Base-by-base conservation (phyloP, 2,329 filamentous ascomycete species). In the Colletotrichum sp. region DNA sequence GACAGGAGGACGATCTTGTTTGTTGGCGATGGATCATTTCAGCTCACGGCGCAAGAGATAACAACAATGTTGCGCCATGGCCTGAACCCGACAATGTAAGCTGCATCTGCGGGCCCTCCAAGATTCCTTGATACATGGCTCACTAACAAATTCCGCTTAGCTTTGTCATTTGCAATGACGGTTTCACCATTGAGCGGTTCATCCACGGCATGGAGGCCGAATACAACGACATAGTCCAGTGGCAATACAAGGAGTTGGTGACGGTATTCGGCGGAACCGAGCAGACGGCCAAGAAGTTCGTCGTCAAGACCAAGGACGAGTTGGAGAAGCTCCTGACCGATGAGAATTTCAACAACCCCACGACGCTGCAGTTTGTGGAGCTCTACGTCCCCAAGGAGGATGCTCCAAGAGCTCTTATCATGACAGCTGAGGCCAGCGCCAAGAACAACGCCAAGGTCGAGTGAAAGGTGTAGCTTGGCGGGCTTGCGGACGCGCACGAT, bases 1-100 rank as follows among this genome's bases (percentile, higher is more conserved):
- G 87, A 91, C 67, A 86, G 92, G 30, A 89, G 96, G 75, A 95
- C 94, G 0, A 93, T 98, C 61, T 88, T 98, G 48, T 96, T 98
- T 81, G 95, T 96, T n/a, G 96, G 96, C 28, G 96, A 98, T 80
- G 96, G 96, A 32, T 95, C 93, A 73, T 93, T 98, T 84, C 95
- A 98, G 83, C 88, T 98, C 74, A 98, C 95, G 0, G 93, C 91
- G 0, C 95, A 98, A 83, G 95, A 97, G 84, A 82, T 98, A 78
- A 94, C 92, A 83, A 97, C 95, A 13, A 96, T 98, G 90, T 91
- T 98, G 78, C 90, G 93, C 34, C 93, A 94, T 76, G 88, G 90
- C 28, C 87, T 98, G 73, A 93, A 93, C 77, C 91, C 94, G 24
- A 96, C 96, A 81, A 93, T 98, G 90, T 94, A 85, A 87, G 91